phyloP scores from a whole-genome alignment of 129 eudicot genomes.

The Chrysanthemum seticuspe region DNA sequence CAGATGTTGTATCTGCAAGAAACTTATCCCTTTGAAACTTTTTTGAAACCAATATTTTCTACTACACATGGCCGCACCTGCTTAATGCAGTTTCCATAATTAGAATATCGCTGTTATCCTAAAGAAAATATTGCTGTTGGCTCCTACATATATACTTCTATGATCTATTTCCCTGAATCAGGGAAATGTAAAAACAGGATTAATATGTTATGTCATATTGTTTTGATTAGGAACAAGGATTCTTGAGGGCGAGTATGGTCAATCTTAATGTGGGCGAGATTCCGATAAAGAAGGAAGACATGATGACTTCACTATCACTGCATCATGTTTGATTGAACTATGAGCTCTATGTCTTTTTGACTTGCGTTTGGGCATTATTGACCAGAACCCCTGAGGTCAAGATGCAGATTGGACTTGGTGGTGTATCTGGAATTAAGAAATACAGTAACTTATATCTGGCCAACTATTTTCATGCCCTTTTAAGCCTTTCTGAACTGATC shows the following conservation, averaged over 20 bases:
- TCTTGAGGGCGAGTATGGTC: conserved; percentile 28
- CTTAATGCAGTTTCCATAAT: background rate
- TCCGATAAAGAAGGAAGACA: conserved; percentile 8
- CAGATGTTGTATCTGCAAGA: background rate
- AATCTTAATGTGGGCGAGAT: conserved; percentile 15
- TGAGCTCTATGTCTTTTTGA: conserved; percentile 22
- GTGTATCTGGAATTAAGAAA: background rate
- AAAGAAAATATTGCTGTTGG: background rate
- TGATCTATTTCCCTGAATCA: background rate
- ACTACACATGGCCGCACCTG: background rate
- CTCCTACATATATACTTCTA: background rate
- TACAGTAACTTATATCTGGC: background rate
- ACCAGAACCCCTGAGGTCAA: background rate
- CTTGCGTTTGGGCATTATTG: conserved; percentile 2
- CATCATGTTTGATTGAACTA: conserved; percentile 20
- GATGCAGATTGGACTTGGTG: conserved; percentile 7
- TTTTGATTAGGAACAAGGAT: conserved; percentile 27
- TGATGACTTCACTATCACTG: conserved; percentile 5
- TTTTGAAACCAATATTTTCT: background rate
- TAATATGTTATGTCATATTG: conserved; percentile 22
- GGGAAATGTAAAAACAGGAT: background rate
- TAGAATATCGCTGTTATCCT: background rate
- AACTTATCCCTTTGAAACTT: background rate
- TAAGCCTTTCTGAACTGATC: background rate
- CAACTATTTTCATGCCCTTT: background rate